phyloP scores from a whole-genome alignment of 2,329 filamentous ascomycete genomes.

The Onygenales sp. region DNA sequence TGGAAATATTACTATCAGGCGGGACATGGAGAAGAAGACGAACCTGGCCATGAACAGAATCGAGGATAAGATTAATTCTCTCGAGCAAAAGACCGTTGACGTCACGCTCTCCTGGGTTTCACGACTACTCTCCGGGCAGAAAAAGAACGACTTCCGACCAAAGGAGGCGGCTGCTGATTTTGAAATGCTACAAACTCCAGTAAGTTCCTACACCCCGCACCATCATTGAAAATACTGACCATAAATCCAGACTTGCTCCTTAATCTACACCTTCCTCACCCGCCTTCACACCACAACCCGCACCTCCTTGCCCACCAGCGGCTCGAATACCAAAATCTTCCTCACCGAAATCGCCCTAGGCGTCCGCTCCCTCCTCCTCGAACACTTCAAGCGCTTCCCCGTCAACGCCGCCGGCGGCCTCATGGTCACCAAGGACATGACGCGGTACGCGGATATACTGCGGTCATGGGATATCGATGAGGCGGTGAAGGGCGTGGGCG shows the following conservation, averaged over 20 bases:
- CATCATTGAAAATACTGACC: neutral
- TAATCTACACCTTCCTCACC: conserved; percentile 70
- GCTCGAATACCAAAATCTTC: conserved; percentile 74
- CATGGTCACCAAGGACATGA: conserved; percentile 93
- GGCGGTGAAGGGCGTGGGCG: conserved; percentile 40
- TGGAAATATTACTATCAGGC: conserved; percentile 78
- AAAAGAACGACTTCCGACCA: conserved; percentile 85
- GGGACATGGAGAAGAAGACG: conserved; percentile 79
- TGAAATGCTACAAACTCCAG: conserved; percentile 70
- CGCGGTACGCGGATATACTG: conserved; percentile 80
- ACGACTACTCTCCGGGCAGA: conserved; percentile 65
- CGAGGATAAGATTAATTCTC: conserved; percentile 70
- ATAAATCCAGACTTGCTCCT: conserved; percentile 54
- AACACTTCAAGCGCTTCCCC: conserved; percentile 89
- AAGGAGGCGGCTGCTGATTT: conserved; percentile 58
- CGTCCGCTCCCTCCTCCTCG: conserved; percentile 68
- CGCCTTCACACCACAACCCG: conserved; percentile 54
- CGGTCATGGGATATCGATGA: conserved; percentile 69
- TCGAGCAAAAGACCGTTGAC: conserved; percentile 60
- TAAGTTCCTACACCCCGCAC: conserved; percentile 15
- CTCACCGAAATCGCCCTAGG: conserved; percentile 74
- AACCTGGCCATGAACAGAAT: conserved; percentile 64
- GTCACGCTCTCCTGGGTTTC: conserved; percentile 67
- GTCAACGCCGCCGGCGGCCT: conserved; percentile 89
- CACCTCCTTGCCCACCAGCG: conserved; percentile 52